These are phyloP conservation scores for Tylopilus sp. DNA, from an alignment of 768 basidiomycete genomes.

Conservation along the genomic window DNA sequence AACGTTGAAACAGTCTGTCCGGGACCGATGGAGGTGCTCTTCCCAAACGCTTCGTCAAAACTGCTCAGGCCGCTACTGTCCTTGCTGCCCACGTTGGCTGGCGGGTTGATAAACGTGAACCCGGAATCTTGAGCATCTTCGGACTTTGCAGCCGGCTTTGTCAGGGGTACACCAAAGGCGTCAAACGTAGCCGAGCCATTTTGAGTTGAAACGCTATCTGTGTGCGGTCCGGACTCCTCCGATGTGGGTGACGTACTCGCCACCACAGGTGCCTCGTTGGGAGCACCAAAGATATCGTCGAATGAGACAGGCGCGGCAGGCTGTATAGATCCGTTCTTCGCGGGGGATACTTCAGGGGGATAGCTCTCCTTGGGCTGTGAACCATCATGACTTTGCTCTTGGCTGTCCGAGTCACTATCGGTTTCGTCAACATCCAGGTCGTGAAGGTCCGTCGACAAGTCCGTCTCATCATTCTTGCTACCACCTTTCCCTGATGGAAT, in stretches of 20 bases:
- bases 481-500: slow-evolving; percentile 19
- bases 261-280: slow-evolving; percentile 18
- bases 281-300: slow-evolving; percentile 54
- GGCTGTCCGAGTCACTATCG: slow-evolving; percentile 53
- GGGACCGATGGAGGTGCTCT: slow-evolving; percentile 40
- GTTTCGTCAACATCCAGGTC: slow-evolving; percentile 58
- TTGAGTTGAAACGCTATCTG: slow-evolving; percentile 13
- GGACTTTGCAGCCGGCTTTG: slow-evolving; percentile 12
- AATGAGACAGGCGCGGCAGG: slow-evolving; percentile 36
- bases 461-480: slow-evolving; percentile 43
- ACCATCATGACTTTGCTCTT: slow-evolving; percentile 36
- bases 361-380: slow-evolving; percentile 20
- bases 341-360: slow-evolving; percentile 11
- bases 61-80: slow-evolving; percentile 42
- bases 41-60: slow-evolving; percentile 75
- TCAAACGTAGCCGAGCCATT: slow-evolving; percentile 30
- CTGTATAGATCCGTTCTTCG: slow-evolving; percentile 10
- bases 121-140: slow-evolving; percentile 19
- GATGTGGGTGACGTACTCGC: slow-evolving; percentile 14
- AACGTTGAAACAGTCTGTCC: slow-evolving; percentile 38
- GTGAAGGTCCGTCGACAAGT: slow-evolving; percentile 49
- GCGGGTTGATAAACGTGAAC: slow-evolving; percentile 19
- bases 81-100: slow-evolving; percentile 11
- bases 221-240: slow-evolving; percentile 13
- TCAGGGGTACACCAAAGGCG: slow-evolving; percentile 38